Evolutionary conservation across 306 rosid species (phyloP).

Genomic region (Chamaecrista fasciculata): DNA sequence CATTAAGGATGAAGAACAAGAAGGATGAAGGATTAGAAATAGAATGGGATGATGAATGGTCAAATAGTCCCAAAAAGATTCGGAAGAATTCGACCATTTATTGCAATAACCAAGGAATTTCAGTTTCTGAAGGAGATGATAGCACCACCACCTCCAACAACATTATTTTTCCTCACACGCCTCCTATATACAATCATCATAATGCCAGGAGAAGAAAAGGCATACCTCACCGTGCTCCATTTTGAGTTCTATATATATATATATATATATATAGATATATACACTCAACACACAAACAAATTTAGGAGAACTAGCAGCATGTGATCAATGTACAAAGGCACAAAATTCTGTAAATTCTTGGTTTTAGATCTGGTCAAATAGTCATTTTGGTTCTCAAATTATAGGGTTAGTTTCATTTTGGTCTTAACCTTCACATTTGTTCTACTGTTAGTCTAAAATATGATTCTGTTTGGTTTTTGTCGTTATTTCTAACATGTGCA

Average conservation of each 20-base stretch:
- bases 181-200: slow-evolving; percentile 42
- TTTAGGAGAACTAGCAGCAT: too few relatives aligned
- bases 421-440: too few relatives aligned
- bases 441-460: too few relatives aligned
- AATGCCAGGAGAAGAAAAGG: slow-evolving; percentile 54
- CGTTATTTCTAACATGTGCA: too few relatives aligned
- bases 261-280: too few relatives aligned
- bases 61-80: slow-evolving; percentile 37
- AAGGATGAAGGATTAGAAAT: slow-evolving; percentile 27
- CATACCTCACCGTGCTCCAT: slow-evolving; percentile 51
- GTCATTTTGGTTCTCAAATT: too few relatives aligned
- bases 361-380: too few relatives aligned
- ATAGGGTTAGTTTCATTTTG: too few relatives aligned
- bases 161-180: slow-evolving; percentile 43
- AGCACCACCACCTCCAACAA: not conserved
- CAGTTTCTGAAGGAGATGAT: slow-evolving; percentile 15
- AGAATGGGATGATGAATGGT: slow-evolving; percentile 48
- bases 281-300: too few relatives aligned
- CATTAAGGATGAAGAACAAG: slow-evolving; percentile 28
- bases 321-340: too few relatives aligned
- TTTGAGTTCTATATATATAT: slow-evolving; percentile 25
- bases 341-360: too few relatives aligned
- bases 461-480: too few relatives aligned
- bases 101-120: not conserved
- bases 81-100: slow-evolving; percentile 26